These are phyloP conservation scores for Neonectria magnoliae DNA, from an alignment of 2,329 filamentous ascomycete species.

Conservation along the genomic window DNA sequence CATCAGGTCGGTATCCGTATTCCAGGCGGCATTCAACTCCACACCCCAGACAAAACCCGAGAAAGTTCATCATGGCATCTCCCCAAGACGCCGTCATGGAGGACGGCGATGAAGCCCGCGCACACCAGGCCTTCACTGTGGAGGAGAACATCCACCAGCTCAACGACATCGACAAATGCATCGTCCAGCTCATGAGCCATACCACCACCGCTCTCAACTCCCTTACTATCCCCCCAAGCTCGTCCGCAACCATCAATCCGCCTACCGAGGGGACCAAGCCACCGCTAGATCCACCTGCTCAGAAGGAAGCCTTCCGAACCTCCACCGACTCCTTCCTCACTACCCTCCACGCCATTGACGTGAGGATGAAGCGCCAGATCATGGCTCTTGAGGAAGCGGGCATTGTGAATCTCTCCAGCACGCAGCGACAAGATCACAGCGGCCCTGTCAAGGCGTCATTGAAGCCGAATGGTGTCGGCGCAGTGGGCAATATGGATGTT, in stretches of 20 bases:
- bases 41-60: not conserved
- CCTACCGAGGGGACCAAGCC: conserved; percentile 33
- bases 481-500: conserved; percentile 76
- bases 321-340: conserved; percentile 75
- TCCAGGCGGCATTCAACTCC: not conserved
- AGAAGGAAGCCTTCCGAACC: conserved; percentile 66
- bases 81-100: conserved; percentile 47
- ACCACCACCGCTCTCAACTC: conserved; percentile 58
- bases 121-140: conserved; percentile 70
- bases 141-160: conserved; percentile 84
- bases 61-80: conserved; percentile 41
- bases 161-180: conserved; percentile 76
- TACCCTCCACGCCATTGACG: conserved; percentile 78
- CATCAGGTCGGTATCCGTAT: not conserved
- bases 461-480: conserved; percentile 65
- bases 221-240: conserved; percentile 50
- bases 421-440: conserved; percentile 46
- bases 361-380: conserved; percentile 73
- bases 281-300: conserved; percentile 56
- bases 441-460: conserved; percentile 55
- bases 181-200: conserved; percentile 54
- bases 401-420: conserved; percentile 67
- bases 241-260: conserved; percentile 18
- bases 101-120: conserved; percentile 37
- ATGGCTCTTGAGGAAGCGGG: conserved; percentile 84